Percentiles rank a stretch among this genome's conserved stretches.
phyloP scores from a whole-genome alignment of 169 alveolate genomes.

The Miamiensis avidus region DNA sequence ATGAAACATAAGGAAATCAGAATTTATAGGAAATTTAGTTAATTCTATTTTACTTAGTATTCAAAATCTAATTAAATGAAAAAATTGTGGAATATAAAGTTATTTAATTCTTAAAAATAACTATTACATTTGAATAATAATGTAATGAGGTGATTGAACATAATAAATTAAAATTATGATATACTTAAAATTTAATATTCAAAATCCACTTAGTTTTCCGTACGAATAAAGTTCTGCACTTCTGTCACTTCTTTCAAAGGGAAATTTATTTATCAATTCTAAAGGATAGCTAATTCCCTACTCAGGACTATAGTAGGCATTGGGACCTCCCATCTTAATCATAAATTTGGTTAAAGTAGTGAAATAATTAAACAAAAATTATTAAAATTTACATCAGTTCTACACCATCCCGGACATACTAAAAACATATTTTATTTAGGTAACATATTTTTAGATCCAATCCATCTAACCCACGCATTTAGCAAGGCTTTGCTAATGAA shows the following conservation, averaged over 20 bases:
- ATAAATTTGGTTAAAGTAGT: too few relatives aligned
- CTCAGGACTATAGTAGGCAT: not conserved
- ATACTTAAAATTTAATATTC: not conserved
- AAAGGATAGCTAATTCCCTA: not conserved
- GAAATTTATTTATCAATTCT: not conserved
- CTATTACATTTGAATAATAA: too few relatives aligned
- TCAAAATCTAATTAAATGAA: too few relatives aligned
- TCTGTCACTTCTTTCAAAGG: not conserved
- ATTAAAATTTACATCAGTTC: not conserved
- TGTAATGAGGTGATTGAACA: too few relatives aligned
- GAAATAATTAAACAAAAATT: too few relatives aligned
- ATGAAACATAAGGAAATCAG: too few relatives aligned
- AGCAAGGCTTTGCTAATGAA: not conserved
- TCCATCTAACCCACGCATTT: not conserved
- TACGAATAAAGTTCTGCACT: not conserved
- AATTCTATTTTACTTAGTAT: too few relatives aligned
- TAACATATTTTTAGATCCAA: not conserved
- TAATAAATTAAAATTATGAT: too few relatives aligned
- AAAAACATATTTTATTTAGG: not conserved
- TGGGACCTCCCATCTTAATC: not conserved
- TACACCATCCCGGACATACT: not conserved
- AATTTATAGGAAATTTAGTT: too few relatives aligned
- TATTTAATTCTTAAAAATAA: too few relatives aligned
- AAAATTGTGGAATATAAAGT: too few relatives aligned
- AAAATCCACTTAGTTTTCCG: not conserved